Conservation (phyloP, 129 eudicot species). For the Solidago caesia region DNA sequence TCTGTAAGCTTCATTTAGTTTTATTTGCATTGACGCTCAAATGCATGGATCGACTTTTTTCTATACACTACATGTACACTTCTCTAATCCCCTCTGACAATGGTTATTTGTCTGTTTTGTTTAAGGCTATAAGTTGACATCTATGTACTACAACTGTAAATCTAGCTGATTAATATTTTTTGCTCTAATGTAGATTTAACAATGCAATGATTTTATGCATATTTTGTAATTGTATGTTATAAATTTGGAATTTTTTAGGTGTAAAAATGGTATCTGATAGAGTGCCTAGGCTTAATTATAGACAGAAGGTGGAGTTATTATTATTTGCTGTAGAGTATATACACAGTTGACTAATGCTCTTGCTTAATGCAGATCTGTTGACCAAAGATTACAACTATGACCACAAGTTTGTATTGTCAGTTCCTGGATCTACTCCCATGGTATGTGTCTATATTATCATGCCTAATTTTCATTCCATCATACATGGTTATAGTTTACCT, state of each 20-base stretch:
- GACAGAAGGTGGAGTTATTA: neutral
- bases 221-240: neutral
- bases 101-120: neutral
- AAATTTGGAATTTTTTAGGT: neutral
- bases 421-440: conserved; percentile 84
- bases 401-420: conserved; percentile 73
- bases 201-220: neutral
- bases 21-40: too few species aligned
- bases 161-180: neutral
- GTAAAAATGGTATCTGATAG: conserved; percentile 12
- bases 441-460: conserved; percentile 33
- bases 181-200: neutral
- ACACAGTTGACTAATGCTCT: conserved; percentile 10
- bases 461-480: neutral
- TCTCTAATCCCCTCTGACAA: neutral
- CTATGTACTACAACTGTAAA: neutral
- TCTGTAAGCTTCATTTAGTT: too few species aligned
- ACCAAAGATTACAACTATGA: conserved; percentile 92
- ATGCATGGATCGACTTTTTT: too few species aligned
- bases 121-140: conserved; percentile 5
- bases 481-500: neutral
- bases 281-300: neutral
- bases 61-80: too few species aligned
- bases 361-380: conserved; percentile 63
- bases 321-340: neutral